Conservation (phyloP, 208 protist species). For the Zelonia costaricensis region DNA sequence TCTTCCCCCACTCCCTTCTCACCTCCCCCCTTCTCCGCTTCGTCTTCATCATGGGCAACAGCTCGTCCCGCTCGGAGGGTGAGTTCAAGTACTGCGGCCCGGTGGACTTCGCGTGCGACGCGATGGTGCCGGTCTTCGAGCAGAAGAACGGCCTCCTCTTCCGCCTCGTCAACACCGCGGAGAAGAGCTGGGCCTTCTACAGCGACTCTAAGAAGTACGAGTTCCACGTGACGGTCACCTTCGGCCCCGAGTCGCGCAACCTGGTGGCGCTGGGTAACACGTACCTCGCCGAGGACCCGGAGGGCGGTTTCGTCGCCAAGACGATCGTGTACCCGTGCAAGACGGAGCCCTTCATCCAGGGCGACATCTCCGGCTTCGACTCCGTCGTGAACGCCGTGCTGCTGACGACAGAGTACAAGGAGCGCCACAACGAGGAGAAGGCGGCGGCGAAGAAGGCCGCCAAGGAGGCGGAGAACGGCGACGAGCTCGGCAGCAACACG, state of each 20-base stretch:
- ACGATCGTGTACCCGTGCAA: constrained; percentile 54
- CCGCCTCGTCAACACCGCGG: constrained; percentile 55
- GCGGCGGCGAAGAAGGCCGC: constrained; percentile 48
- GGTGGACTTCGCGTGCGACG: constrained; percentile 50
- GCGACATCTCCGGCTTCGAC: constrained; percentile 56
- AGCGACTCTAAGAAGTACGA: constrained; percentile 78
- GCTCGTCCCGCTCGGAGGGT: constrained; percentile 9
- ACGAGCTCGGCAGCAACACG: constrained; percentile 28
- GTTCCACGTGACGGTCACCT: constrained; percentile 69
- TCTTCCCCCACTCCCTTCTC: background rate
- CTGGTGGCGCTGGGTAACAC: constrained; percentile 57
- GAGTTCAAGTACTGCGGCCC: constrained; percentile 38
- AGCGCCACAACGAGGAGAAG: constrained; percentile 52
- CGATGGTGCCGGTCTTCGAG: constrained; percentile 51
- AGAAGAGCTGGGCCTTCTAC: constrained; percentile 71
- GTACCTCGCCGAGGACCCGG: constrained; percentile 32
- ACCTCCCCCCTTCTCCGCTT: background rate
- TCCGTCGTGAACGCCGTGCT: constrained; percentile 50
- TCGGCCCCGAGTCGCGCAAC: constrained; percentile 46
- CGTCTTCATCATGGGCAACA: constrained; percentile 15
- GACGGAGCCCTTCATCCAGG: constrained; percentile 72
- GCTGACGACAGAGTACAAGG: constrained; percentile 66
- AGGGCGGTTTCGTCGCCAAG: constrained; percentile 43
- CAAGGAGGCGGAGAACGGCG: constrained; percentile 32
- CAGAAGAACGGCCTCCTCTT: constrained; percentile 77